Base-by-base conservation (phyloP, 2,329 filamentous ascomycete genomes). In the Myriangium duriaei region DNA sequence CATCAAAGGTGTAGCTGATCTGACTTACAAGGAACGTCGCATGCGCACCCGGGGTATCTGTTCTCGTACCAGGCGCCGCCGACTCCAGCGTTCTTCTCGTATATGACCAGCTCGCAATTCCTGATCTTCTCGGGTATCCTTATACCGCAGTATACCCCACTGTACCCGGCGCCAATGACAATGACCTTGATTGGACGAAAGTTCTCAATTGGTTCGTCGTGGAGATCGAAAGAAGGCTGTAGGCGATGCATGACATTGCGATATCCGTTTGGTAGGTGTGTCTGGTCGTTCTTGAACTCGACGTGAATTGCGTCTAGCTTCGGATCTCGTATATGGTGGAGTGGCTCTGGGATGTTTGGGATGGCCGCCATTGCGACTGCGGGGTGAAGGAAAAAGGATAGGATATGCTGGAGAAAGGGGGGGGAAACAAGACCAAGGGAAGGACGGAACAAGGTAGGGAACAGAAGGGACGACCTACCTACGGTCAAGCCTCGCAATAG, bases 101-200 rank as follows among this genome's bases (percentile, higher is more conserved):
- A 63, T 5, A 62, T 60, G 11, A 56, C 52, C 11, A 63, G 44
- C 3, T 60, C 57, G 11, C 58, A 56, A 42, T 64, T 63, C 33
- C 49, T 47, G 3, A 60, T 39, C 32, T 50, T 49, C 42, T 65
- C 60, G 1, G 61, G 61, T 43, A 65, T 60, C 4, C 62, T 51
- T 35, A 65, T 65, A 3, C 60, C 61, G 26, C 54, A 55, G 39
- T 64, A 65, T 6, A 66, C 59, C 13, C 61, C 61, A 0, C 59
- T 63, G 34, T 60, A 64, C 1, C 61, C 61, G 26, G 61, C 61
- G 18, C 61, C 61, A 16, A 66, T 63, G 3, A 64, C 58, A 36
- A 65, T 61, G 29, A 65, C 60, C 34, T 54, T 62, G 15, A 66
- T 48, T 3, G 52, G 58, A 5, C 62, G 52, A 28, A 57, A 50